phyloP scores from a whole-genome alignment of 2,329 filamentous ascomycete genomes.

The Paraphaeosphaeria sporulosa region DNA sequence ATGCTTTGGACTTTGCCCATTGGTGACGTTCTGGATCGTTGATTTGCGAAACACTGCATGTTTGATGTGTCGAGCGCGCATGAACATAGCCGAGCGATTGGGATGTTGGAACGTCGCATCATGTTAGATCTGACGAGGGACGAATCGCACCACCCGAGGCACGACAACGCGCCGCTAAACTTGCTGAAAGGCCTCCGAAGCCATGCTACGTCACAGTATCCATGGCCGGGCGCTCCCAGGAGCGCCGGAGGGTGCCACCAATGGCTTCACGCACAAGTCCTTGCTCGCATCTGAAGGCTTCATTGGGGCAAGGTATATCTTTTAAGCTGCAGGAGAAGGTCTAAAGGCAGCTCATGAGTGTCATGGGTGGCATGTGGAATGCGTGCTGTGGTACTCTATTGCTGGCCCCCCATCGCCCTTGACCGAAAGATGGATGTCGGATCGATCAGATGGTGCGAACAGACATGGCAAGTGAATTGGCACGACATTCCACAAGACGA shows the following conservation, averaged over 20 bases:
- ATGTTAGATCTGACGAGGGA: conserved; percentile 4
- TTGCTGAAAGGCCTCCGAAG: background rate
- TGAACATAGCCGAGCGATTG: conserved; percentile 3
- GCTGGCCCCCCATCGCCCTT: too few species aligned
- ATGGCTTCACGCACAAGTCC: background rate
- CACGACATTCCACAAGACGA: background rate
- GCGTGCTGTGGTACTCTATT: too few species aligned
- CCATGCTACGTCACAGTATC: background rate
- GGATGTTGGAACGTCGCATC: conserved; percentile 14
- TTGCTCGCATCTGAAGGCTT: too few species aligned
- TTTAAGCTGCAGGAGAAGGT: background rate
- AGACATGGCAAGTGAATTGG: background rate
- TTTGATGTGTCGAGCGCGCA: conserved; percentile 10
- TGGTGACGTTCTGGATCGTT: background rate
- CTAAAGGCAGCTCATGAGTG: background rate
- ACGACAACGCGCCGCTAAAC: background rate
- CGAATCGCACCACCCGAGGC: background rate
- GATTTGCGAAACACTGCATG: conserved; percentile 12
- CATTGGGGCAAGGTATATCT: background rate
- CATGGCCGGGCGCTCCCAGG: background rate
- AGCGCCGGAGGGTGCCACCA: background rate
- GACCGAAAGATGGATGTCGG: too few species aligned
- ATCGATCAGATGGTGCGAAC: background rate
- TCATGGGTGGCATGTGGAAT: background rate
- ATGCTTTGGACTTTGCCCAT: background rate